A percentile compares a stretch with the other conserved stretches of the same genome.
Conservation (phyloP, 2,329 filamentous ascomycete species). For the Coniochaeta prunicola region DNA sequence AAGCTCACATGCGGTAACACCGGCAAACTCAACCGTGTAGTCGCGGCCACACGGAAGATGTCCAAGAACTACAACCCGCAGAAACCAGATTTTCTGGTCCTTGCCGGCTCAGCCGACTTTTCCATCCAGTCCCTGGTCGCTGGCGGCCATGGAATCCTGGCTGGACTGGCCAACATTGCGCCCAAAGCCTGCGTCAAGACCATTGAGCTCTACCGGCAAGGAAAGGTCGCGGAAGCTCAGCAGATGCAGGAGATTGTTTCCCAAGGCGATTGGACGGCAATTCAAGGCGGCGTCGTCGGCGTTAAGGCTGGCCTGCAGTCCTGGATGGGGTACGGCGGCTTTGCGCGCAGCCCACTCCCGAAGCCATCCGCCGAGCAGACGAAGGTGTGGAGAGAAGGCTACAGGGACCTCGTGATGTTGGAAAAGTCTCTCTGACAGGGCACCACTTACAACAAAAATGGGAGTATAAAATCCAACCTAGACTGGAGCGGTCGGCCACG, state of each 20-base stretch:
- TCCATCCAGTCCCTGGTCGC: conserved; percentile 60
- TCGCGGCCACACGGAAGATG: conserved; percentile 44
- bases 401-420: conserved; percentile 41
- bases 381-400: conserved; percentile 47
- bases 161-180: conserved; percentile 64
- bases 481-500: not conserved
- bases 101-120: conserved; percentile 69
- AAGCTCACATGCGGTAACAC: conserved; percentile 67
- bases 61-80: conserved; percentile 22
- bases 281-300: conserved; percentile 63
- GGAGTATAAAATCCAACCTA: not conserved
- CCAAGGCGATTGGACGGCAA: conserved; percentile 65
- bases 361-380: conserved; percentile 41
- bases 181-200: conserved; percentile 59
- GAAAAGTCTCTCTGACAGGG: conserved; percentile 34
- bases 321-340: conserved; percentile 61
- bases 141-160: conserved; percentile 65
- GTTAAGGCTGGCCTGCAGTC: conserved; percentile 61
- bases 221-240: conserved; percentile 51
- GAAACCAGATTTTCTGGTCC: conserved; percentile 53
- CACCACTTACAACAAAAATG: not conserved
- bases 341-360: conserved; percentile 40
- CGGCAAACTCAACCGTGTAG: conserved; percentile 59
- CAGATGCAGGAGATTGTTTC: conserved; percentile 59
- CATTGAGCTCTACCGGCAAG: conserved; percentile 51